Evolutionary conservation across 208 protist genomes (phyloP), one percentile per base, ranked within the genome.

Genomic region (Wallacemonas sp.): DNA sequence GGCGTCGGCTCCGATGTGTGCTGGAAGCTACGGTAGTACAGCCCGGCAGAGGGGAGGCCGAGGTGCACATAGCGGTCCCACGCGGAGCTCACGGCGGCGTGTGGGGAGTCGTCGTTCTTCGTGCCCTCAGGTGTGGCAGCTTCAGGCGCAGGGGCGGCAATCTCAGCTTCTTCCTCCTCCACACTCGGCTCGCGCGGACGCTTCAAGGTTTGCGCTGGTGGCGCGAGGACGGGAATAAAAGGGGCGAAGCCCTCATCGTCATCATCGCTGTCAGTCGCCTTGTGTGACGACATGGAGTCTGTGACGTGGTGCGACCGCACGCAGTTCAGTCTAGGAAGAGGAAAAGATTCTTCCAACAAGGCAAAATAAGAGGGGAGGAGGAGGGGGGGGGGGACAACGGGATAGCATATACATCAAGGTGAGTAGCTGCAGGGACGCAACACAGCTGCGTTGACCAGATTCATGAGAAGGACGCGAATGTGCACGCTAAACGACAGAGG

Each of bases 1-100:
- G 11, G 68, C 68, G 54, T 76, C 49, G 70, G 76, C 47, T 70
- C 47, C 6, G 63, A 61, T 2, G 65, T 81, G 72, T 88, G 87
- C n/a, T 61, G 61, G 57, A 83, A 93, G 43, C 87, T 86, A 41
- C 78, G 77, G 44, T 93, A 81, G 60, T 90, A 90, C 12, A 93
- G 72, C 1, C 61, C 39, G 8, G 80, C 64, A 19, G 21, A 43
- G 12, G 83, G 83, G 30, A 86, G 77, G 23, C 65, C 71, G 27
- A 83, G 62, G 4, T 62, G 61, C 11, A 29, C 55, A 23, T 70
- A 74, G 2, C 55, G 36, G 5, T 70, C 56, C 62, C 69, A 80
- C 26, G 56, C 36, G 43, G 43, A 6, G 43, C 43, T 19, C 36
- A 14, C 36, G 36, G 14, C 36, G 36, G 30, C 41, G 1, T 46